Conservation (phyloP, 768 basidiomycete species). For the Termitomyces sp. region DNA sequence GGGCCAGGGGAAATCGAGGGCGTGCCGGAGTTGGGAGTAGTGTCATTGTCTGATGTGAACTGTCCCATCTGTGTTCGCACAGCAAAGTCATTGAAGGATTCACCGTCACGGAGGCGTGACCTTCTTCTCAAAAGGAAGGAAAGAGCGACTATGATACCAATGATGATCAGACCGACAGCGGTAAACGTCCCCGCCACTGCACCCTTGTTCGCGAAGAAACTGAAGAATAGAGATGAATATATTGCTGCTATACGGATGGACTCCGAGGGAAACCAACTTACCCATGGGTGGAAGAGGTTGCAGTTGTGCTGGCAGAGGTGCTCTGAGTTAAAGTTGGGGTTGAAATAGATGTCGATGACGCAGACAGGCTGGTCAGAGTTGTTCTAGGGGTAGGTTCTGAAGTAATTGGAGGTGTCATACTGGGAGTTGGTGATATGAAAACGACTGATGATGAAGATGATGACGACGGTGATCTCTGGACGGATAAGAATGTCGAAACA, state of each 20-base stretch:
- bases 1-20: constrained; percentile 21
- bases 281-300: constrained; percentile 14
- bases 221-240: constrained; percentile 9
- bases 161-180: constrained; percentile 23
- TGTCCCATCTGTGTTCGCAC: constrained; percentile 7
- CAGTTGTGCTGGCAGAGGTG: constrained; percentile 1
- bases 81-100: constrained; percentile 23
- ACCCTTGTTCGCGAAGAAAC: constrained; percentile 36
- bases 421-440: not conserved
- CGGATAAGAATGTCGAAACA: not conserved
- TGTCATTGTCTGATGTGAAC: constrained; percentile 8
- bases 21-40: constrained; percentile 3
- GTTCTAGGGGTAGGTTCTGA: constrained; percentile 3
- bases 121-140: constrained; percentile 24
- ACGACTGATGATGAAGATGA: not conserved
- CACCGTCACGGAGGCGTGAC: constrained; percentile 20
- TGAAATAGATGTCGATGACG: not conserved
- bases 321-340: not conserved
- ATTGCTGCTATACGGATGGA: no score
- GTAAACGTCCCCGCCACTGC: constrained; percentile 34
- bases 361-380: not conserved
- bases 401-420: not conserved
- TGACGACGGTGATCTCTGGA: not conserved
- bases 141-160: constrained; percentile 21
- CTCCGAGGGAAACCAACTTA: not conserved